Evolutionary conservation across 2,329 filamentous ascomycete genomes (phyloP), one percentile per base, ranked within the genome.

Genomic region (Penicillium janthinellum): DNA sequence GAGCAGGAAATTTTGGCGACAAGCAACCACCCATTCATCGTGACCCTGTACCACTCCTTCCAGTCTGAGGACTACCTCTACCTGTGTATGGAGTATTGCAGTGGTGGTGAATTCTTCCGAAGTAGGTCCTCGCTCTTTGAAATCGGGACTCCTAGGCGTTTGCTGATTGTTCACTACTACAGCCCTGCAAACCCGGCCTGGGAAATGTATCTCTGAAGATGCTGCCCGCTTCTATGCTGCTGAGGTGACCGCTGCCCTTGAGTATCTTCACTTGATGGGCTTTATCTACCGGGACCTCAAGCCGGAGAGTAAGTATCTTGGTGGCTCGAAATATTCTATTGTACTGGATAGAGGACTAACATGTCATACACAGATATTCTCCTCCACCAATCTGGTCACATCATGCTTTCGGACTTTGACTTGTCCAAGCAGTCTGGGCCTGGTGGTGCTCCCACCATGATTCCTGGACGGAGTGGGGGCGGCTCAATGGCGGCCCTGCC

Each of bases 1-100:
- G 95, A 99, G 79, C 95, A 98, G 75, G 95, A 99, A 77, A 99
- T 99, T 66, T 82, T 99, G 56, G 95, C 95, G 8, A 99, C 95
- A 44, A 98, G 94, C 82, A 99, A 99, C 70, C 95, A 99, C 72
- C 95, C 95, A 0, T 99, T 99, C 77, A 99, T 99, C 73, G 95
- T 99, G 64, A 99, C 95, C 0, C 83, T 99, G 2, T 99, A 98
- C 76, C 95, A 99, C 79, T 98, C 94, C 0, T 99, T 99, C 83
- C 95, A 99, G 77, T 99, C 95, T 1, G 95, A 99, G 75, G 95
- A 99, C 67, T 93, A 98, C 78, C 84, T 99, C 44, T 99, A 99
- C 74, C 84, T 99, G n/a, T 99, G 95, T 77, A 99, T 99, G 95
- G 95, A 99, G 78, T 99, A 99, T 75, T 99, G 95, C 83, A 98